These are phyloP conservation scores for Hondaea fermentalgiana DNA, from an alignment of 108 stramenopile genomes.

Conservation along the genomic window DNA sequence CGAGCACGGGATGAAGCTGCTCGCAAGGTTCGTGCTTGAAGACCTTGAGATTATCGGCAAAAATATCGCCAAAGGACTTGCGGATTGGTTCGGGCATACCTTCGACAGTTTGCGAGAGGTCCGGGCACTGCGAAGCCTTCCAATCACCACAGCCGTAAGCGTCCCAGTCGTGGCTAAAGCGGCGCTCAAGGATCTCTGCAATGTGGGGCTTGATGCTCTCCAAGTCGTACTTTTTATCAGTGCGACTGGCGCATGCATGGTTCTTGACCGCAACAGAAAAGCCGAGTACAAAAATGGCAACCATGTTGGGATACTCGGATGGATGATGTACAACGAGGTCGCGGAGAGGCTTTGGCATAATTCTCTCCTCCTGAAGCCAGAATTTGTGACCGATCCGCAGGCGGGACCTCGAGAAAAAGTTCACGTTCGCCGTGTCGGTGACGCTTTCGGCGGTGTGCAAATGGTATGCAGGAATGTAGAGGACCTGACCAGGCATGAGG, in stretches of 20 bases:
- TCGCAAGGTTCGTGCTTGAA: neutral
- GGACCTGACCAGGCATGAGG: neutral
- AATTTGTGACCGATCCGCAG: neutral
- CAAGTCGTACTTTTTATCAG: neutral
- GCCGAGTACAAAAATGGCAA: neutral
- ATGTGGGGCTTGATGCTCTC: neutral
- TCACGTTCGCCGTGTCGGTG: neutral
- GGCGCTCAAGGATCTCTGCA: neutral
- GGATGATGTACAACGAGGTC: neutral
- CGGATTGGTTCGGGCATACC: neutral
- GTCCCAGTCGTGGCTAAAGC: neutral
- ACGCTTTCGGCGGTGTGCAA: neutral
- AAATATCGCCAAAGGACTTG: neutral
- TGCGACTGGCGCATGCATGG: neutral
- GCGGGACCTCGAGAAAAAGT: neutral
- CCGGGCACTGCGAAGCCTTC: neutral
- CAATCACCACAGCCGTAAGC: neutral
- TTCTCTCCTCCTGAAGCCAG: neutral
- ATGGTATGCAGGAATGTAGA: neutral
- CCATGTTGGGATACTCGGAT: neutral
- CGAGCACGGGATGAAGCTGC: neutral
- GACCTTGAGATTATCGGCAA: neutral
- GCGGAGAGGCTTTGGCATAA: neutral
- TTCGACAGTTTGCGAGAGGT: neutral
- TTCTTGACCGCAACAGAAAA: neutral